A percentile compares a stretch with the other conserved stretches of the same genome.
Evolutionary conservation across 345 rosid species (phyloP).

Genomic region (Eucalyptus erythrocorys): DNA sequence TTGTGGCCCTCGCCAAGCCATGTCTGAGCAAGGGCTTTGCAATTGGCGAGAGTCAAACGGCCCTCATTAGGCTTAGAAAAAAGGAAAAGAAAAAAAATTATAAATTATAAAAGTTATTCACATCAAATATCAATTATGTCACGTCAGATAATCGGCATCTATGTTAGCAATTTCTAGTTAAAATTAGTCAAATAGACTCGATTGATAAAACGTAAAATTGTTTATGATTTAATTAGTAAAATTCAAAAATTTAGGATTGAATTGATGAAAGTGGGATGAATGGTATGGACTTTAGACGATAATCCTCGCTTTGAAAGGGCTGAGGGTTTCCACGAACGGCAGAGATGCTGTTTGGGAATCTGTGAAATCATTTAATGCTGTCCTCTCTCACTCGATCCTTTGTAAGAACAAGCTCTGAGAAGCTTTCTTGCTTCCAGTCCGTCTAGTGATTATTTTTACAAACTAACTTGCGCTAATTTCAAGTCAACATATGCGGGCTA

Average conservation of each 20-base stretch:
- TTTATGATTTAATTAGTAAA: no score
- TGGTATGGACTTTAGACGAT: no score
- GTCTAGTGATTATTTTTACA: not conserved
- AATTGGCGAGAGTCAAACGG: rapidly evolving
- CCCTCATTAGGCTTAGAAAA: rapidly evolving
- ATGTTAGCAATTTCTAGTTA: rapidly evolving
- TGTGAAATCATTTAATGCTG: not conserved
- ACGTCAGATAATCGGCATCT: rapidly evolving
- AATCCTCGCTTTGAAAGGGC: no score
- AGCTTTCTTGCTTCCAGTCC: not conserved
- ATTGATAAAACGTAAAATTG: rapidly evolving
- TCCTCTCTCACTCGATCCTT: not conserved
- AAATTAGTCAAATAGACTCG: rapidly evolving
- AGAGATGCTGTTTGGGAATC: not conserved
- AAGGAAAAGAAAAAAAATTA: no score
- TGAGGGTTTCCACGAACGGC: not conserved
- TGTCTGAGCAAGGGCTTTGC: no score
- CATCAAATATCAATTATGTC: rapidly evolving
- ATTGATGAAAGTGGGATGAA: no score
- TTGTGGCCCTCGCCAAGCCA: no score
- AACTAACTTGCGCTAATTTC: not conserved
- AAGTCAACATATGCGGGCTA: not conserved
- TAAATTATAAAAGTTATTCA: rapidly evolving
- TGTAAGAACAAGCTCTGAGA: not conserved
- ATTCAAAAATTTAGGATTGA: rapidly evolving